Base-by-base conservation (phyloP, 208 protist species). In the Trypanosoma lewisi region DNA sequence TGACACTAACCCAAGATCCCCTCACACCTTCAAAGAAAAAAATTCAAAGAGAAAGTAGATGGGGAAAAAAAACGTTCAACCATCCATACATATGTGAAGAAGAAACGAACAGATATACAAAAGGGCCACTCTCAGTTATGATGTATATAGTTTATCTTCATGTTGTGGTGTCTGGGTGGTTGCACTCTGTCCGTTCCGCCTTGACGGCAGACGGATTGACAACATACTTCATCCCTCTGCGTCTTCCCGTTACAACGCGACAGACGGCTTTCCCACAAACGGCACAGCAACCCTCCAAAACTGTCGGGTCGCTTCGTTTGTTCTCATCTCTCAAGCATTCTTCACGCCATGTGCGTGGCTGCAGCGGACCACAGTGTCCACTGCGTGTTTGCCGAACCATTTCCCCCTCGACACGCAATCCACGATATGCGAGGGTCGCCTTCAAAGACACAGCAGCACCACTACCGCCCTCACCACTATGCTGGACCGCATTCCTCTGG, bases 321-420 rank as follows among this genome's bases (percentile, higher is more conserved):
- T 87, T 89, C 23, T 54, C 76, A 62, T 93, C 82, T 25, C 86
- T 71, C 51, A 93, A 57, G 39, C 77, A 85, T 53, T 53, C 21
- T 63, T 87, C 85, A 1, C 85, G 71, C 80, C 83, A 87, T 39
- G 85, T 77, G 21, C 44, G 34, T 4, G 0, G 53, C 42, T 36
- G 25, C 49, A 36, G 9, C 33, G 28, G 42, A 14, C 28, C 45
- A 34, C 39, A 59, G 48, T 48, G 54, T 66, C 51, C 58, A 56
- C 51, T 52, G 27, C 53, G 14, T 16, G 25, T 72, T 2, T 52
- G 25, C 11, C 78, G 78, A 25, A 75, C 57, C 17, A 87, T n/a
- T 33, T 88, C 85, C 9, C 75, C 75, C 51, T 91, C 85, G 12
- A 85, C 68, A 27, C 60, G 17, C 47, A 88, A 62, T 11, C 85